Evolutionary conservation across 2,329 filamentous ascomycete species (phyloP).

Genomic region (Talaromyces marneffei): DNA sequence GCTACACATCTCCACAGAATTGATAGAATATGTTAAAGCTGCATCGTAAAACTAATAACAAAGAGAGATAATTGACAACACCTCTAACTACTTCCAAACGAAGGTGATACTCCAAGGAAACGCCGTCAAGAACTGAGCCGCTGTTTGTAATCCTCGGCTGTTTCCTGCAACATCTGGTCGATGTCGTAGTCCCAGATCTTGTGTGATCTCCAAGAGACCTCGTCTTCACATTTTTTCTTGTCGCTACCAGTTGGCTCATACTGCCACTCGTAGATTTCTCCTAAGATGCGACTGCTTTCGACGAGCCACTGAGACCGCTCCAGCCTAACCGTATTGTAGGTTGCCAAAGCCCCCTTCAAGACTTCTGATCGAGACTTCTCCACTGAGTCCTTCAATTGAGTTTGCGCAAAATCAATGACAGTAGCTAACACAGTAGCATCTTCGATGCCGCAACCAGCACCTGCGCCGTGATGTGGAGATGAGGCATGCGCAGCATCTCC

Average conservation of each 20-base stretch:
- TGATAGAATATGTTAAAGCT: neutral
- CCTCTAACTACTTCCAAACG: neutral
- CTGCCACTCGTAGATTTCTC: slow-evolving; percentile 25
- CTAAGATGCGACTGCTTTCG: slow-evolving; percentile 45
- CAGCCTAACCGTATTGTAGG: slow-evolving; percentile 47
- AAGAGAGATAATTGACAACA: neutral
- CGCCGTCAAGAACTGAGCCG: neutral
- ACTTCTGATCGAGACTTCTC: neutral
- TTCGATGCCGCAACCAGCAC: slow-evolving; percentile 36
- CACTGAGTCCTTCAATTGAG: neutral
- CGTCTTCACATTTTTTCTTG: slow-evolving; percentile 21
- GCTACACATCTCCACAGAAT: neutral
- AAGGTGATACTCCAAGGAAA: neutral
- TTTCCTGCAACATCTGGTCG: slow-evolving; percentile 24
- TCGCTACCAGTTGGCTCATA: slow-evolving; percentile 25
- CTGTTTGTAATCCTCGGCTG: neutral
- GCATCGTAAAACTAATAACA: neutral
- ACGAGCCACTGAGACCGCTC: slow-evolving; percentile 48
- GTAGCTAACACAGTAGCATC: slow-evolving; percentile 32
- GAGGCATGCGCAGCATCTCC: slow-evolving; percentile 38
- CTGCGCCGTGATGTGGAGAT: slow-evolving; percentile 34
- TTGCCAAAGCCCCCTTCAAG: slow-evolving; percentile 40
- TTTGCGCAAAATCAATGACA: slow-evolving; percentile 41
- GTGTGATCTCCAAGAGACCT: slow-evolving; percentile 21
- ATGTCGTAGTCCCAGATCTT: slow-evolving; percentile 35